Evolutionary conservation across 1,139 yeast genomes (phyloP), one percentile per base, ranked within the genome.

Genomic region (Kodamaea suecica): DNA sequence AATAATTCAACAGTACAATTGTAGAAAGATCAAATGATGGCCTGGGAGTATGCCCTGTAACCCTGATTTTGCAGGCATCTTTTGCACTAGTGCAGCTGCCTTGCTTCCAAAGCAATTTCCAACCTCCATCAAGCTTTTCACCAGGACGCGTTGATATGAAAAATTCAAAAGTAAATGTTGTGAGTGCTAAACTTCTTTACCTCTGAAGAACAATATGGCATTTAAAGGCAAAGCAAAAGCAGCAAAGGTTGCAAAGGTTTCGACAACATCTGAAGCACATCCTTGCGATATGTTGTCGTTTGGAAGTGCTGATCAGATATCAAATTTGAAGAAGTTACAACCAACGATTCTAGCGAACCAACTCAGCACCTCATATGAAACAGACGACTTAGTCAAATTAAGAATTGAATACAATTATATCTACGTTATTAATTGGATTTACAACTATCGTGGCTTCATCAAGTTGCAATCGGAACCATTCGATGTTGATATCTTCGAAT

Each of bases 401-500:
- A 48, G 75, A 37, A 44, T 48, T 10, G 50, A 59, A 23, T 57
- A 53, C 40, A 52, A 53, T 30, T 76, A 73, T 49, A 52, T 72
- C 10, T 75, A 63, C 40, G 70, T 74, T 4, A 56, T 73, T 7
- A 71, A 73, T 52, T 76, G 81, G 81, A 46, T 76, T 26, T 68
- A 69, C 42, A 54, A 66, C 30, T 66, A 63, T 45, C 63, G 76
- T 34, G 73, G 73, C 3, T 61, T 59, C 39, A 48, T 76, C 25
- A 67, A 61, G 43, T 49, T 76, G 30, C 61, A 63, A 7, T 56
- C 61, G 10, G 81, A 75, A 39, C 57, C 61, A 28, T 76, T 76
- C 45, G 81, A 76, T 51, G 69, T 68, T 11, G 79, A 74, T 36
- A 59, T 75, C 32, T 73, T 76, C 39, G 82, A 76, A 47, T 69